Percentiles rank a stretch among this genome's conserved stretches.
Conservation (phyloP, 2,329 filamentous ascomycete species). For the Emericellopsis cladophorae region DNA sequence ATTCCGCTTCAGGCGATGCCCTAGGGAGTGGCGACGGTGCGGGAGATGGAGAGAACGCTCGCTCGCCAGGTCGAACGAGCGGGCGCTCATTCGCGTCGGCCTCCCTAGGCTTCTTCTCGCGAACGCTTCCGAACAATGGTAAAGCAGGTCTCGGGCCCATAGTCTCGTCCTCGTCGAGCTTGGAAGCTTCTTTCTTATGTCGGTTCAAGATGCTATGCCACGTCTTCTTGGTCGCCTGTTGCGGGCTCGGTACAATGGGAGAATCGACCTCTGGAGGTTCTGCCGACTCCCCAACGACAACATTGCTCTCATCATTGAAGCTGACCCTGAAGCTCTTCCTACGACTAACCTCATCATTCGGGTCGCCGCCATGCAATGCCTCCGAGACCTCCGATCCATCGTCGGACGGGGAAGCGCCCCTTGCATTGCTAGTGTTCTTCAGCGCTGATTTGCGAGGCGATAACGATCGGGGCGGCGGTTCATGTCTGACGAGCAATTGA, state of each 20-base stretch:
- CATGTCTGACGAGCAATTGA: constrained; percentile 46
- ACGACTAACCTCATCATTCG: constrained; percentile 27
- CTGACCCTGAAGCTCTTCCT: constrained; percentile 65
- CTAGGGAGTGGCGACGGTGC: not conserved
- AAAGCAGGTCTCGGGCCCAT: constrained; percentile 66
- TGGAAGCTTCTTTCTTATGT: constrained; percentile 34
- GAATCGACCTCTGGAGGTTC: constrained; percentile 23
- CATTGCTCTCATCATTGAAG: constrained; percentile 57
- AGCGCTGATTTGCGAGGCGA: constrained; percentile 69
- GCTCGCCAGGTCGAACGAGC: constrained; percentile 40
- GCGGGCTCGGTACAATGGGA: constrained; percentile 17
- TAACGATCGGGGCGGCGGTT: constrained; percentile 56
- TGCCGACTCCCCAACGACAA: constrained; percentile 37
- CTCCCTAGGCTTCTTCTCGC: constrained; percentile 45
- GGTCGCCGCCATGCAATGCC: constrained; percentile 10
- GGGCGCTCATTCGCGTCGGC: constrained; percentile 34
- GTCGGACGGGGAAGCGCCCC: constrained; percentile 37
- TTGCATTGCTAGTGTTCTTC: constrained; percentile 46
- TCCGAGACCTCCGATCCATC: constrained; percentile 30
- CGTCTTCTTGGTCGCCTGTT: constrained; percentile 24
- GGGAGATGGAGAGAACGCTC: constrained; percentile 12
- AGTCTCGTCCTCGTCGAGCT: constrained; percentile 48
- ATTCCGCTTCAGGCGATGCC: not conserved
- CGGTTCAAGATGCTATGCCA: constrained; percentile 40
- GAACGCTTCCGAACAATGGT: constrained; percentile 63